A percentile compares a stretch with the other conserved stretches of the same genome.
Conservation (phyloP, 805 yeast species). For the Myxozyma udenii region DNA sequence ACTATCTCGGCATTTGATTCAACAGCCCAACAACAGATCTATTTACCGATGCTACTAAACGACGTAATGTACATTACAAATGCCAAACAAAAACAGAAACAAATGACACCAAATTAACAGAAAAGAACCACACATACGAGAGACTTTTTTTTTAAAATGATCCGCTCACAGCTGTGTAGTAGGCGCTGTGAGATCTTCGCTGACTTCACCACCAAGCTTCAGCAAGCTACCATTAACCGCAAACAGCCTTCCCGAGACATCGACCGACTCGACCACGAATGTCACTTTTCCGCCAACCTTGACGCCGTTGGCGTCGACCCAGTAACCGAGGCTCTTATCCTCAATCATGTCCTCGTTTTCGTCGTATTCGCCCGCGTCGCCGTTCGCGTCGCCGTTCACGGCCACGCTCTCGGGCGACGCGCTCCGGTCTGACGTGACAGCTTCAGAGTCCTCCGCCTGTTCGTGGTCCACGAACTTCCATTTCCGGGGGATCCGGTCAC, state of each 20-base stretch:
- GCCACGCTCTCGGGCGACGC: slow-evolving; percentile 8
- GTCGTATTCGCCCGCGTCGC: slow-evolving; percentile 18
- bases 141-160: no score
- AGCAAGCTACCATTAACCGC: slow-evolving; percentile 85
- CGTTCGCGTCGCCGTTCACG: slow-evolving; percentile 17
- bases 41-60: no score
- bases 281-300: slow-evolving; percentile 78
- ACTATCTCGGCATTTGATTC: no score
- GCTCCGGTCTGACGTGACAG: slow-evolving; percentile 19
- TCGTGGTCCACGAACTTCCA: slow-evolving; percentile 86
- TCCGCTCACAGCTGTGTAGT: background rate
- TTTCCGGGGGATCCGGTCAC: slow-evolving; percentile 73
- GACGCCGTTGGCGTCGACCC: slow-evolving; percentile 75
- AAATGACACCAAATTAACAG: background rate
- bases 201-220: slow-evolving; percentile 51
- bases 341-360: slow-evolving; percentile 3
- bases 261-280: slow-evolving; percentile 70
- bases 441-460: slow-evolving; percentile 49
- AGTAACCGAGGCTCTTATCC: slow-evolving; percentile 67
- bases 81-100: background rate
- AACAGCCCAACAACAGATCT: no score
- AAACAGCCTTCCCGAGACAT: slow-evolving; percentile 68
- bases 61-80: background rate
- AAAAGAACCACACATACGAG: background rate
- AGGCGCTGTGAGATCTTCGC: slow-evolving; percentile 75